A percentile compares a stretch with the other conserved stretches of the same genome.
Evolutionary conservation across 768 basidiomycete species (phyloP).

Genomic region (Infundibulicybe gibba): DNA sequence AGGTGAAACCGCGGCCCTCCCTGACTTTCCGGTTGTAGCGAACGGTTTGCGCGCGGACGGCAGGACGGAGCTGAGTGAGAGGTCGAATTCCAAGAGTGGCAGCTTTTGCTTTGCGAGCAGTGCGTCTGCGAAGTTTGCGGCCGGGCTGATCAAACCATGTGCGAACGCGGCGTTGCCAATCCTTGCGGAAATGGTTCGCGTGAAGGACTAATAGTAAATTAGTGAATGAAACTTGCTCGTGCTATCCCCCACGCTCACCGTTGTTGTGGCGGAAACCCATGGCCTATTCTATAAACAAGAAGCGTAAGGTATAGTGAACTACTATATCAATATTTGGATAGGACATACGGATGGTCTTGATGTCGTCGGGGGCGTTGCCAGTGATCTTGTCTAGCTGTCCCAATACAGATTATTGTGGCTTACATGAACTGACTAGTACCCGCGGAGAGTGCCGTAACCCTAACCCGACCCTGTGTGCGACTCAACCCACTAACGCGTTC

Average conservation of each 20-base stretch:
- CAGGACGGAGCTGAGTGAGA: slow-evolving; percentile 88
- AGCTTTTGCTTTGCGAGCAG: slow-evolving; percentile 88
- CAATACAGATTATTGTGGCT: slow-evolving; percentile 34
- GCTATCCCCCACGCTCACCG: slow-evolving; percentile 40
- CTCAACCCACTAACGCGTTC: no score
- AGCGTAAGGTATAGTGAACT: slow-evolving; percentile 6
- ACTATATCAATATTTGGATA: slow-evolving; percentile 10
- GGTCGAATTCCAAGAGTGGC: slow-evolving; percentile 90
- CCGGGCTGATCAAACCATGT: slow-evolving; percentile 99
- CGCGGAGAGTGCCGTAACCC: slow-evolving; percentile 32
- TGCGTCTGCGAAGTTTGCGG: slow-evolving; percentile 93
- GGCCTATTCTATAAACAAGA: slow-evolving; percentile 35
- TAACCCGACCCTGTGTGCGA: slow-evolving; percentile 18
- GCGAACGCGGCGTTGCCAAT: slow-evolving; percentile 95
- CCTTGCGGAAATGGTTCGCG: slow-evolving; percentile 96
- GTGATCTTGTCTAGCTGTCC: slow-evolving; percentile 22
- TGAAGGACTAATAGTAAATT: slow-evolving; percentile 62
- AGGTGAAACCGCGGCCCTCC: slow-evolving; percentile 95
- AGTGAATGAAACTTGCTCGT: background rate
- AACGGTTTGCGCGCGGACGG: slow-evolving; percentile 93
- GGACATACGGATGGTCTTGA: slow-evolving; percentile 42
- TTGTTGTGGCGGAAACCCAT: slow-evolving; percentile 85
- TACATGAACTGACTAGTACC: slow-evolving; percentile 33
- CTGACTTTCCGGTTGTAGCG: slow-evolving; percentile 98
- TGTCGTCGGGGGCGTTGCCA: slow-evolving; percentile 38